phyloP scores from a whole-genome alignment of 2,329 filamentous ascomycete species.

The Fusarium palustre region DNA sequence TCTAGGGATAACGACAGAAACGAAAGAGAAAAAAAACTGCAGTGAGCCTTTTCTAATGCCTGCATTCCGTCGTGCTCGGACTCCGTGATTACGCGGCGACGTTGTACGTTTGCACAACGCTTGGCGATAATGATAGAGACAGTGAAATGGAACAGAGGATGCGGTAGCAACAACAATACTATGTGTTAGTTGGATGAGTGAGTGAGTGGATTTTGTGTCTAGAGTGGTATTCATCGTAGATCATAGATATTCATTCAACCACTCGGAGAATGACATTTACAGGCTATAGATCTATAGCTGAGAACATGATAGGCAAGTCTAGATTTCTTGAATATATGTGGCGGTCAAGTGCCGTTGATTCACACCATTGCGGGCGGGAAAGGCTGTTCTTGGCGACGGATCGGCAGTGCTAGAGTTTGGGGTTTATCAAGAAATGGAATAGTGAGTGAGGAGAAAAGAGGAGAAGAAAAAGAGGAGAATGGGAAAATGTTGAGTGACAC shows the following conservation, averaged over 20 bases:
- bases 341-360: constrained; percentile 38
- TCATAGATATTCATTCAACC: constrained; percentile 8
- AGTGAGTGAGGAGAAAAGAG: background rate
- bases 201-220: background rate
- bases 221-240: constrained; percentile 11
- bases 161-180: background rate
- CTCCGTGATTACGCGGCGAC: constrained; percentile 38
- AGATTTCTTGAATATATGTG: constrained; percentile 14
- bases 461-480: background rate
- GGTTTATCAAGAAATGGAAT: constrained; percentile 7
- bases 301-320: background rate
- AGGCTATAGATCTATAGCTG: constrained; percentile 42
- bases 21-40: too few species aligned
- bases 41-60: constrained; percentile 29
- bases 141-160: background rate
- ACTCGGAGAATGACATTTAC: constrained; percentile 17
- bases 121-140: constrained; percentile 22
- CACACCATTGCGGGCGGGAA: constrained; percentile 32
- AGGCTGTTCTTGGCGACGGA: constrained; percentile 33
- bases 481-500: constrained; percentile 1
- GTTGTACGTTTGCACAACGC: constrained; percentile 33
- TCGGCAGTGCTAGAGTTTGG: constrained; percentile 3
- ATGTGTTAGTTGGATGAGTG: background rate
- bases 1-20: background rate
- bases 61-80: constrained; percentile 13